A percentile compares a stretch with the other conserved stretches of the same genome.
These are phyloP conservation scores for Colletotrichum magnum DNA, from an alignment of 2,329 filamentous ascomycete genomes.

Conservation along the genomic window DNA sequence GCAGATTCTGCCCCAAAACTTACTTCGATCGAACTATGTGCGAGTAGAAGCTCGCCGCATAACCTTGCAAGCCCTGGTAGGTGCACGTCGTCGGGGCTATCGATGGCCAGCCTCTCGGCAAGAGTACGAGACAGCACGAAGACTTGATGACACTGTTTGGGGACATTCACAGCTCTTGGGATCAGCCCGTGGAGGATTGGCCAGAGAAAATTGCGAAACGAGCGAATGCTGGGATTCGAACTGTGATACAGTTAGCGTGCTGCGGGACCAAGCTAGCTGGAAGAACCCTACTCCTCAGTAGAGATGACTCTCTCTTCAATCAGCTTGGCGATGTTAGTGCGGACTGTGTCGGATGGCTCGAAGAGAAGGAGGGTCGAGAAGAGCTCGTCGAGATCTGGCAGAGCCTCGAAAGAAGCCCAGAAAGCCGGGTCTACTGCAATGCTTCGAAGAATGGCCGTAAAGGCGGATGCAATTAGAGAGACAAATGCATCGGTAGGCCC, in stretches of 20 bases:
- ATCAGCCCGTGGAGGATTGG: conserved; percentile 57
- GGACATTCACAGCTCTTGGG: conserved; percentile 49
- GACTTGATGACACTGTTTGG: conserved; percentile 59
- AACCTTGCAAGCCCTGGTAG: conserved; percentile 45
- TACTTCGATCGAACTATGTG: conserved; percentile 58
- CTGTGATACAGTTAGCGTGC: conserved; percentile 37
- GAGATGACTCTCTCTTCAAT: conserved; percentile 48
- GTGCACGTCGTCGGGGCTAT: conserved; percentile 37
- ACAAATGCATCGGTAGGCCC: conserved; percentile 29
- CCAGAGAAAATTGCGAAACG: conserved; percentile 64
- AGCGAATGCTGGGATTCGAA: conserved; percentile 49
- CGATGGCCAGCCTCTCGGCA: conserved; percentile 51
- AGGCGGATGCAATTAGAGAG: conserved; percentile 48
- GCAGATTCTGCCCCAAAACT: conserved; percentile 13
- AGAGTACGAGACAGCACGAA: conserved; percentile 59
- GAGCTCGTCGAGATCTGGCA: conserved; percentile 46
- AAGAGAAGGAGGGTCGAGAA: conserved; percentile 54
- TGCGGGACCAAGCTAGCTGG: conserved; percentile 33
- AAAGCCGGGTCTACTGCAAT: conserved; percentile 55
- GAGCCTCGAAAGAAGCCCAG: conserved; percentile 54
- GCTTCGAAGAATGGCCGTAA: conserved; percentile 57
- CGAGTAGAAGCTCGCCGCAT: conserved; percentile 53
- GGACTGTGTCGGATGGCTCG: conserved; percentile 53
- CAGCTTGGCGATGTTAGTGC: conserved; percentile 52
- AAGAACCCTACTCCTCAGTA: conserved; percentile 36